These are phyloP conservation scores for Phytophthora pinifolia DNA, from an alignment of 352 stramenopile species.

Conservation along the genomic window DNA sequence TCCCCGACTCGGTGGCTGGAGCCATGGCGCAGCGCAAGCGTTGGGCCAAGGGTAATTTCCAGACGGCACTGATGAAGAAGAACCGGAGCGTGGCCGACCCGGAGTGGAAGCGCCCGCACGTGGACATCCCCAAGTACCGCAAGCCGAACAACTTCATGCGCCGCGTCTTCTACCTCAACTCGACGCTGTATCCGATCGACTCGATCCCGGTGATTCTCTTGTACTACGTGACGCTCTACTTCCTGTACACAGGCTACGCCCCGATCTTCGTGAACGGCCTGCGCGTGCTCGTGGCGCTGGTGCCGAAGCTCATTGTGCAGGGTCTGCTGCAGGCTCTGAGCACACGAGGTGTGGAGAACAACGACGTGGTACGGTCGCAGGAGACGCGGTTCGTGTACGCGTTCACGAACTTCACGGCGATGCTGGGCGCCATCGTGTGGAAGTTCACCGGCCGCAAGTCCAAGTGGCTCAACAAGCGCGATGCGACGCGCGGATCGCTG, in stretches of 20 bases:
- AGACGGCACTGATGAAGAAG: slow-evolving; percentile 84
- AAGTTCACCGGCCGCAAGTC: slow-evolving; percentile 80
- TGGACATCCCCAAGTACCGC: slow-evolving; percentile 75
- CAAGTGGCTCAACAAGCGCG: slow-evolving; percentile 68
- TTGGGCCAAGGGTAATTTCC: slow-evolving; percentile 87
- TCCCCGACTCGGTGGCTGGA: slow-evolving; percentile 77
- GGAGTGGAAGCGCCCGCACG: slow-evolving; percentile 77
- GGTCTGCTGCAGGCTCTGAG: slow-evolving; percentile 56
- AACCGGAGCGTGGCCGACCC: slow-evolving; percentile 73
- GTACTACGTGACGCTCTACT: slow-evolving; percentile 89
- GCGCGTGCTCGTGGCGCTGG: slow-evolving; percentile 60
- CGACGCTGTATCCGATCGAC: slow-evolving; percentile 76
- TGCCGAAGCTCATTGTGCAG: slow-evolving; percentile 75
- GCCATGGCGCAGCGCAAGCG: slow-evolving; percentile 79
- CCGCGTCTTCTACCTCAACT: slow-evolving; percentile 84
- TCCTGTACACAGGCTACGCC: slow-evolving; percentile 48
- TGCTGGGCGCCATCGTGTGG: slow-evolving; percentile 79
- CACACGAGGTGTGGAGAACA: slow-evolving; percentile 80
- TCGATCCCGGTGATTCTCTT: slow-evolving; percentile 76
- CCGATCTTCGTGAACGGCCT: slow-evolving; percentile 79
- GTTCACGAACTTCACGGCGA: slow-evolving; percentile 77
- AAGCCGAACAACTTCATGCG: slow-evolving; percentile 85
- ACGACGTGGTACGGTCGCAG: slow-evolving; percentile 78
- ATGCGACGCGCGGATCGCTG: slow-evolving; percentile 60
- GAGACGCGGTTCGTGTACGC: slow-evolving; percentile 83